Evolutionary conservation across 371 early-diverging fungal species (phyloP), one percentile per base, ranked within the genome.

Genomic region (Apophysomyces trapeziformis): DNA sequence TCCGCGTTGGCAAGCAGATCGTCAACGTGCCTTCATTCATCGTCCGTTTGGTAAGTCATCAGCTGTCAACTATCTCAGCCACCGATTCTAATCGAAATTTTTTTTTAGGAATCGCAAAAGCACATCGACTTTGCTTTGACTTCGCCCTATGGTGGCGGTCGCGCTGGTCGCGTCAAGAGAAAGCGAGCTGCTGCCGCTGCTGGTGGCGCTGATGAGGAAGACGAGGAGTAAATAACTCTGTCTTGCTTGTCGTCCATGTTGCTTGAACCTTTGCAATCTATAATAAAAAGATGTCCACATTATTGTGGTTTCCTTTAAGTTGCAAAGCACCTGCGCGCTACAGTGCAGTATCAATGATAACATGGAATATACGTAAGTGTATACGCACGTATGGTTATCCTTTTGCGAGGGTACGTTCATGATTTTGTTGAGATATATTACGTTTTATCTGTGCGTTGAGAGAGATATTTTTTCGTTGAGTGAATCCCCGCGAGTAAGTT

Each of bases 111-210:
- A 71, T 93, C 94, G 71, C 96, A 97, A 85, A 99, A 97, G 91
- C 98, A 98, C 91, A 96, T 99, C 71, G 99, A 99, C 89, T 99
- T 98, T 76, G 92, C 99, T 67, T 90, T 96, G 69, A 97, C 95
- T 82, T 98, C 98, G 71, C 97, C 99, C 70, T 95, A 92, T 81
- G 98, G 97, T 87, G 98, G 98, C 89, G 99, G 99, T 77, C 96
- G 98, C 80, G 88, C 97, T 67, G 99, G 99, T 77, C 98, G 99
- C 84, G 92, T 92, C 74, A 95, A 96, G 94, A 91, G 99, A 84
- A 96, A 94, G 93, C 86, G 93, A 70, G 87, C 88, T 41, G 83
- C 83, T 70, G 73, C 83, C 68, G 87, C 88, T 61, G 82, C 82
- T 63, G 85, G 75, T 72, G 89, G 84, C 73, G 91, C 72, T 58